Evolutionary conservation across 2,329 filamentous ascomycete species (phyloP).

Genomic region (Talaromyces amestolkiae): DNA sequence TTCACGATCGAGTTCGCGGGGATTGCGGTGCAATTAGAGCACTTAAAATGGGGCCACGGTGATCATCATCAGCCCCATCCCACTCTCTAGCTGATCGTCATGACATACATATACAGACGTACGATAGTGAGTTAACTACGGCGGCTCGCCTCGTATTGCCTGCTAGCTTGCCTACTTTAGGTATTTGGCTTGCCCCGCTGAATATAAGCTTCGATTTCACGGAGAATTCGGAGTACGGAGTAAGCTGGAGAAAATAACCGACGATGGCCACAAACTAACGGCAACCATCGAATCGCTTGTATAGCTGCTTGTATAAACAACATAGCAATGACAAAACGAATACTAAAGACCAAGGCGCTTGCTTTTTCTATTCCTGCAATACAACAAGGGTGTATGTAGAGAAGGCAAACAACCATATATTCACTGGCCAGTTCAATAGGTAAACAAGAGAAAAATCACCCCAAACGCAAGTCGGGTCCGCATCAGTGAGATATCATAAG

Average conservation of each 20-base stretch:
- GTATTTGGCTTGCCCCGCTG: neutral
- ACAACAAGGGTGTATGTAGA: neutral
- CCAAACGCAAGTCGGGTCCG: constrained; percentile 3
- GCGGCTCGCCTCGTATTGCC: constrained; percentile 2
- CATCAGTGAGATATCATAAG: constrained; percentile 10
- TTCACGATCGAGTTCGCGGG: neutral
- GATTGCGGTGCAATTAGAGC: neutral
- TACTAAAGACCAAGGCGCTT: neutral
- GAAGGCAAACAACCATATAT: neutral
- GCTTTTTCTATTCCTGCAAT: constrained; percentile 7
- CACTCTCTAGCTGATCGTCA: neutral
- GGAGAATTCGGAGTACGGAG: neutral
- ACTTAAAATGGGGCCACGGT: neutral
- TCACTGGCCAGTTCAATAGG: neutral
- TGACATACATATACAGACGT: neutral
- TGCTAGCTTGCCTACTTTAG: neutral
- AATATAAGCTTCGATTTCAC: neutral
- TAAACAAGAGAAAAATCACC: neutral
- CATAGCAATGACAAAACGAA: neutral
- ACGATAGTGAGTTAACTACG: neutral
- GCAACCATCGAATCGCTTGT: neutral
- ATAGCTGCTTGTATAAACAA: neutral
- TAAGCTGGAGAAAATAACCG: constrained; percentile 3
- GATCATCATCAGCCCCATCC: constrained; percentile 1
- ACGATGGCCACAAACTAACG: neutral